Conservation (phyloP, 352 stramenopile genomes). For the Pythium oligandrum region DNA sequence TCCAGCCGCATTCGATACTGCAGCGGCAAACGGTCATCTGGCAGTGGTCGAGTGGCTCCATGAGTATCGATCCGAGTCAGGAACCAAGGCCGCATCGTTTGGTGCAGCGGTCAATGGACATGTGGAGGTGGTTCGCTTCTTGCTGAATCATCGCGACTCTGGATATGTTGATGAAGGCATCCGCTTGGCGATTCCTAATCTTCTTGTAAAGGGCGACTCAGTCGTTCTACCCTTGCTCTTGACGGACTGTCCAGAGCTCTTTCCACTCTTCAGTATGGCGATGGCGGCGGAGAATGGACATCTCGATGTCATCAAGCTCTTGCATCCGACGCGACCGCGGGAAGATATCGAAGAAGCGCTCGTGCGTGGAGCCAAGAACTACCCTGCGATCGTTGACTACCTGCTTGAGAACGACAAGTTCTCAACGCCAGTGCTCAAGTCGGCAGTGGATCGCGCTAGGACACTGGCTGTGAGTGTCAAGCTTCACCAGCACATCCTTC, state of each 20-base stretch:
- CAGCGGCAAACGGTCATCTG: constrained; percentile 16
- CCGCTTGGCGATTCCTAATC: not conserved
- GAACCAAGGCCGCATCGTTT: constrained; percentile 4
- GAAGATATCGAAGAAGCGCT: constrained; percentile 3
- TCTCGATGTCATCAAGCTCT: constrained; percentile 10
- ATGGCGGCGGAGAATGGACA: constrained; percentile 11
- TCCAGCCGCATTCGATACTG: constrained; percentile 8
- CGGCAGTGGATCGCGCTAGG: too few relatives aligned
- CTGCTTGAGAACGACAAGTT: too few relatives aligned
- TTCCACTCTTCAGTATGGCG: constrained; percentile 8
- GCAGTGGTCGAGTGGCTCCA: constrained; percentile 15
- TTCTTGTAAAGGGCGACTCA: not conserved
- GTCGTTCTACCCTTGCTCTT: constrained; percentile 3
- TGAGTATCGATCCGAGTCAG: constrained; percentile 2
- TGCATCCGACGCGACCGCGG: constrained; percentile 1
- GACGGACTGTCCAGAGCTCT: not conserved
- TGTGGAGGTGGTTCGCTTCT: constrained; percentile 10
- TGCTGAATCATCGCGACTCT: not conserved
- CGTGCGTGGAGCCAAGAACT: not conserved
- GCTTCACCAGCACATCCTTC: too few relatives aligned
- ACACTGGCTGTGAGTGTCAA: too few relatives aligned
- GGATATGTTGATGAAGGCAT: not conserved
- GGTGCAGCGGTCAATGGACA: constrained; percentile 9
- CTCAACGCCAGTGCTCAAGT: too few relatives aligned
- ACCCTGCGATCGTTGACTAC: too few relatives aligned